Percentiles rank a stretch among this genome's conserved stretches.
Conservation (phyloP, 495 filamentous ascomycete species). For the Trichoderma orchidacearum region DNA sequence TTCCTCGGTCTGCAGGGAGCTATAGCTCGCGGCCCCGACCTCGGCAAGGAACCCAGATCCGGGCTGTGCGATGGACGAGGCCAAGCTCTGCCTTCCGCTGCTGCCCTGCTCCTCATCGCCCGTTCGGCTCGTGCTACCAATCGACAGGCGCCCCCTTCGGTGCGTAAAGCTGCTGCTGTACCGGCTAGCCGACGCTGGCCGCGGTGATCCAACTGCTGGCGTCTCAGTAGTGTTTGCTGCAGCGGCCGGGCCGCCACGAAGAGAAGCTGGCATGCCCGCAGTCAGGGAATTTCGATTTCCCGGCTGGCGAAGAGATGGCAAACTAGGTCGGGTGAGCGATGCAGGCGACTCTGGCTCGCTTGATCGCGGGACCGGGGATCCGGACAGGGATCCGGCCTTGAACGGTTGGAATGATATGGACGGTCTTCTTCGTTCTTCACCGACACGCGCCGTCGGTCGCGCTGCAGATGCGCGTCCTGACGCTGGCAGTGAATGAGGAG, state of each 20-base stretch:
- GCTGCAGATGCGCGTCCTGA: constrained; percentile 11
- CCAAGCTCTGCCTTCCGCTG: constrained; percentile 74
- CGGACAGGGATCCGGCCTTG: constrained; percentile 84
- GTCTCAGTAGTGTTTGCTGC: constrained; percentile 40
- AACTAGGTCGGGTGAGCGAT: constrained; percentile 36
- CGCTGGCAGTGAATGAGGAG: constrained; percentile 33
- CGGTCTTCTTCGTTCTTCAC: constrained; percentile 39
- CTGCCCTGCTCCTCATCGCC: constrained; percentile 75
- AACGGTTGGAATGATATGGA: constrained; percentile 90
- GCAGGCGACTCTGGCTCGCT: constrained; percentile 25
- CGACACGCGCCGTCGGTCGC: constrained; percentile 31
- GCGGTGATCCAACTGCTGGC: constrained; percentile 53
- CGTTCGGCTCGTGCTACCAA: constrained; percentile 48
- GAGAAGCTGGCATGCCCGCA: constrained; percentile 48
- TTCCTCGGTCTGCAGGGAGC: constrained; percentile 73
- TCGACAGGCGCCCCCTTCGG: constrained; percentile 61
- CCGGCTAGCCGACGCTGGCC: constrained; percentile 65
- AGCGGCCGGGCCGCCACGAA: constrained; percentile 29
- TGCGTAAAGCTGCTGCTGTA: constrained; percentile 59
- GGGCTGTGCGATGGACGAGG: constrained; percentile 70
- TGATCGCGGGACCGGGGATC: constrained; percentile 50
- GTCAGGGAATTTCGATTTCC: constrained; percentile 54
- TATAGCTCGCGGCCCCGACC: constrained; percentile 54
- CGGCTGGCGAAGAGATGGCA: constrained; percentile 45
- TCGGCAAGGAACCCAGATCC: constrained; percentile 75